Conservation (phyloP, 768 basidiomycete species). For the Xerocomellus amylosporus region DNA sequence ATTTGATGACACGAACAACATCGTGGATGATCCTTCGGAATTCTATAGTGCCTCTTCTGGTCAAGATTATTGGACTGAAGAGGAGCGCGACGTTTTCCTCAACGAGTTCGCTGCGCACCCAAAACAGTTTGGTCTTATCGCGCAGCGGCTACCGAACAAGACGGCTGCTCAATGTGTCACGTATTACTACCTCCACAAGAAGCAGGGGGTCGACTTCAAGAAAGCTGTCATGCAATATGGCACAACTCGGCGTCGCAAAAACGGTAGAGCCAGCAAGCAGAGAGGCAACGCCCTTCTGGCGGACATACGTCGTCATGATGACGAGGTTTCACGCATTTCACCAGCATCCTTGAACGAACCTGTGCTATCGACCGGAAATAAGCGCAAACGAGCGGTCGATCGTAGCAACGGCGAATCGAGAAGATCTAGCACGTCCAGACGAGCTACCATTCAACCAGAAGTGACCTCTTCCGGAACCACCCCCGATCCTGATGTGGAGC, state of each 20-base stretch:
- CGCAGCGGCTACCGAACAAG: conserved; percentile 77
- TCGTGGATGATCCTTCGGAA: conserved; percentile 69
- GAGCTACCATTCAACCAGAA: conserved; percentile 45
- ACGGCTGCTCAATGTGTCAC: conserved; percentile 85
- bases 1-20: conserved; percentile 84
- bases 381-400: conserved; percentile 40
- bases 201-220: conserved; percentile 80
- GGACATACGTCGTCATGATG: conserved; percentile 79
- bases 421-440: conserved; percentile 36
- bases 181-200: conserved; percentile 95
- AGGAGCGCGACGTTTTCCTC: conserved; percentile 75
- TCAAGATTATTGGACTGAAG: conserved; percentile 85
- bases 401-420: conserved; percentile 34
- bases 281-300: conserved; percentile 79
- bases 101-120: conserved; percentile 81
- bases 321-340: conserved; percentile 33
- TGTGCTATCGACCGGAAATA: conserved; percentile 30
- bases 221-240: conserved; percentile 66
- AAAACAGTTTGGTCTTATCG: conserved; percentile 95
- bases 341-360: conserved; percentile 22
- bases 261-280: conserved; percentile 61
- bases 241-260: conserved; percentile 61
- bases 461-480: conserved; percentile 46
- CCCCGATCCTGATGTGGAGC: conserved; percentile 70
- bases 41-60: conserved; percentile 73